Evolutionary conservation across 176 grass and related monocot genomes (phyloP).

Genomic region (Chloris gayana): DNA sequence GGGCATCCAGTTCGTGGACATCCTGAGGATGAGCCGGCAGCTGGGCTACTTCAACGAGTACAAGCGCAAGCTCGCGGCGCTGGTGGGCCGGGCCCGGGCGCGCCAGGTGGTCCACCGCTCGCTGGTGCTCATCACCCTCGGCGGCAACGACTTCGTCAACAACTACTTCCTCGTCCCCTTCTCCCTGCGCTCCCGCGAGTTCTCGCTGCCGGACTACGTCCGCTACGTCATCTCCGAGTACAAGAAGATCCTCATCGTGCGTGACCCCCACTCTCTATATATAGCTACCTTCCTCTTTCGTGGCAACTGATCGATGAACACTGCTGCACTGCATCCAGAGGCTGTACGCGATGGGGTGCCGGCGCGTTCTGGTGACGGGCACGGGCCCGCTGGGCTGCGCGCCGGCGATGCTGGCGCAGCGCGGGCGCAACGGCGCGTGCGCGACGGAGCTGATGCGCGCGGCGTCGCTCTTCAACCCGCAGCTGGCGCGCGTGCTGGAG

Average conservation of each 20-base stretch:
- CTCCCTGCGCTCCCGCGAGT: slow-evolving; percentile 67
- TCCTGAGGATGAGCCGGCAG: slow-evolving; percentile 60
- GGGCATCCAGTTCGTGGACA: slow-evolving; percentile 86
- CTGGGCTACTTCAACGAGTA: slow-evolving; percentile 65
- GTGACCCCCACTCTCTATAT: background rate
- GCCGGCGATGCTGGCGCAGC: slow-evolving; percentile 69
- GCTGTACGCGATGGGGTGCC: slow-evolving; percentile 56
- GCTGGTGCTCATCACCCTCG: slow-evolving; percentile 64
- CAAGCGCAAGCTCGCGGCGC: slow-evolving; percentile 45
- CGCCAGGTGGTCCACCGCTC: slow-evolving; percentile 46
- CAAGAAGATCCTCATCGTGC: slow-evolving; percentile 59
- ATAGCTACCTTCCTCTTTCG: too few relatives aligned
- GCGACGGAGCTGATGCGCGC: slow-evolving; percentile 72
- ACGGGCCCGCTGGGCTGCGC: slow-evolving; percentile 91
- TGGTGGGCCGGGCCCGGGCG: slow-evolving; percentile 49
- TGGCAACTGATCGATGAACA: too few relatives aligned
- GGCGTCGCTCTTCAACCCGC: slow-evolving; percentile 82
- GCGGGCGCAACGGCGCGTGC: slow-evolving; percentile 56
- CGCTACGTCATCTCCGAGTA: slow-evolving; percentile 69
- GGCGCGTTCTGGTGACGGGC: slow-evolving; percentile 83
- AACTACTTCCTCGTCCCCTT: slow-evolving; percentile 70
- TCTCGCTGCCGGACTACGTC: slow-evolving; percentile 76
- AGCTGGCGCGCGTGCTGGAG: slow-evolving; percentile 49
- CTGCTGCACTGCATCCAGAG: too few relatives aligned
- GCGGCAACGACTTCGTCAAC: slow-evolving; percentile 74